phyloP scores from a whole-genome alignment of 345 rosid species.

The Cardamine chenopodiifolia region DNA sequence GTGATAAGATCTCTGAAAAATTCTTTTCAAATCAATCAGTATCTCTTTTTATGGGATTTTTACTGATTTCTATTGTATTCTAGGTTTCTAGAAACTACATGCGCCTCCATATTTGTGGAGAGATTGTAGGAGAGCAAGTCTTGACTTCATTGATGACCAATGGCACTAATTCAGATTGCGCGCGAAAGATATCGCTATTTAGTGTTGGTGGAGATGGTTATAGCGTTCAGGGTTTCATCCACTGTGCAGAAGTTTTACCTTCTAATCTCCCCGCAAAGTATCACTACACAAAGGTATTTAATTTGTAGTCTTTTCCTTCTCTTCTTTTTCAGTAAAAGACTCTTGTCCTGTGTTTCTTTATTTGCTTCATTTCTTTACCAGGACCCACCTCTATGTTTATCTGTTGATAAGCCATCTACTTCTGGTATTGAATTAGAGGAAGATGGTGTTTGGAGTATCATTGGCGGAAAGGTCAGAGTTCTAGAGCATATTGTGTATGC shows the following conservation, averaged over 20 bases:
- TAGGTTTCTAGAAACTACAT: conserved; percentile 57
- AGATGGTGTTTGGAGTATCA: conserved; percentile 75
- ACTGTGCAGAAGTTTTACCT: conserved; percentile 54
- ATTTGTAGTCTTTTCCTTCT: conserved; percentile 6
- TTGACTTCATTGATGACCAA: conserved; percentile 45
- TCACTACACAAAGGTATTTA: conserved; percentile 53
- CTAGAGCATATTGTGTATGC: neutral
- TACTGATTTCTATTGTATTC: conserved; percentile 3
- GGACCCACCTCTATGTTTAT: conserved; percentile 68
- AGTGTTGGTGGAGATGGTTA: conserved; percentile 50
- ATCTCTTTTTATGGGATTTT: neutral
- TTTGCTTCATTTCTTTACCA: conserved; percentile 42
- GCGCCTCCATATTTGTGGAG: conserved; percentile 64
- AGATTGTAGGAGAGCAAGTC: conserved; percentile 57
- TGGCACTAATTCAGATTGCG: conserved; percentile 39
- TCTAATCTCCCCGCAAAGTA: conserved; percentile 46
- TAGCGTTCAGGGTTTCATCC: conserved; percentile 63
- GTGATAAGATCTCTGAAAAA: conserved; percentile 36
- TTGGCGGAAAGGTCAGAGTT: conserved; percentile 78
- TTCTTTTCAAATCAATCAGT: neutral
- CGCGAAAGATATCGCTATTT: conserved; percentile 51
- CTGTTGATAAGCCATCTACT: conserved; percentile 59
- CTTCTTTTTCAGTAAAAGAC: conserved; percentile 6
- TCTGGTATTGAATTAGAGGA: conserved; percentile 65
- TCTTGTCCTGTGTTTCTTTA: conserved; percentile 17